Conservation (phyloP, 441 rosid species). For the Isatis lusitanica region DNA sequence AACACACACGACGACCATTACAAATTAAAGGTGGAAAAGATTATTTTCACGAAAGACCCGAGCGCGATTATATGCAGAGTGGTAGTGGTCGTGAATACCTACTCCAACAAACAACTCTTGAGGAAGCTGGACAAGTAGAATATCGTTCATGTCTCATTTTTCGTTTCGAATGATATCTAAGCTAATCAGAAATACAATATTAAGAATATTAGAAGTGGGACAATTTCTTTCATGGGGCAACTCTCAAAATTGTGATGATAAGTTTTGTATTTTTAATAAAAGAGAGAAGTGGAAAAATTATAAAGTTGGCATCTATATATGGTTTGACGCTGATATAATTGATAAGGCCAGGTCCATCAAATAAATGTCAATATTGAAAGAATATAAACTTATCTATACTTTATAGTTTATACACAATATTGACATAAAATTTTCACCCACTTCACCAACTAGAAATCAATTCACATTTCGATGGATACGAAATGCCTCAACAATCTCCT, state of each 20-base stretch:
- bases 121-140: too few species aligned
- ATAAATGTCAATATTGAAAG: neutral
- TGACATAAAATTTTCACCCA: slow-evolving; percentile 26
- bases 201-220: too few species aligned
- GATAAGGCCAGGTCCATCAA: slow-evolving; percentile 19
- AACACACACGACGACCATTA: too few species aligned
- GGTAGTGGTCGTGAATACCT: too few species aligned
- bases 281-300: neutral
- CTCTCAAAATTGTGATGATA: neutral
- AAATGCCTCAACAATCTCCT: slow-evolving; percentile 14
- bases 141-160: too few species aligned
- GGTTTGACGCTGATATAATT: neutral
- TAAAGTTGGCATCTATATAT: neutral
- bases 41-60: too few species aligned
- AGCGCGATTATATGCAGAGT: too few species aligned
- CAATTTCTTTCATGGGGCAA: too few species aligned
- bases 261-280: neutral
- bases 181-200: too few species aligned
- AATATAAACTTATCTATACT: neutral
- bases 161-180: too few species aligned
- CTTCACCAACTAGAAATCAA: slow-evolving; percentile 33
- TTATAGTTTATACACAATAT: neutral
- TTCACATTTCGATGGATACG: slow-evolving; percentile 7
- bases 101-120: too few species aligned
- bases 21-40: too few species aligned